These are phyloP conservation scores for Bocquillonia castaneifolia DNA, from an alignment of 441 rosid species.

Conservation along the genomic window DNA sequence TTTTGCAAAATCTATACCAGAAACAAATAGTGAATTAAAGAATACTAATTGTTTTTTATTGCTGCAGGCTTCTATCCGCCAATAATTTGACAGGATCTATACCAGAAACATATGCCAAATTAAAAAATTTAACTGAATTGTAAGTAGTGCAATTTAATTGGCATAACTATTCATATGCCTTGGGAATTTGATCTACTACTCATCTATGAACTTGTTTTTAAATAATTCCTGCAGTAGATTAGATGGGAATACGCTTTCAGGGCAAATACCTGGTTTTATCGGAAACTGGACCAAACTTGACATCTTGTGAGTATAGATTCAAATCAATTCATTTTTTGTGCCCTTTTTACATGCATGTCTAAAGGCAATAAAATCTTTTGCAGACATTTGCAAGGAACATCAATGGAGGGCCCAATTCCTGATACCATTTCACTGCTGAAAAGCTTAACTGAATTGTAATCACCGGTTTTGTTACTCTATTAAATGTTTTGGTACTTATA, in stretches of 20 bases:
- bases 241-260: slow-evolving; percentile 69
- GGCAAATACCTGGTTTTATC: slow-evolving; percentile 70
- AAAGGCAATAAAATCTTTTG: not conserved
- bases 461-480: not conserved
- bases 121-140: slow-evolving; percentile 67
- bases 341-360: not conserved
- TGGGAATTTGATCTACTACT: not conserved
- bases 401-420: slow-evolving; percentile 85
- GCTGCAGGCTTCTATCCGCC: slow-evolving; percentile 47
- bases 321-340: not conserved
- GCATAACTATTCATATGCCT: not conserved
- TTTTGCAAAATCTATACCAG: too few species aligned
- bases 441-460: slow-evolving; percentile 54
- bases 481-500: too few species aligned
- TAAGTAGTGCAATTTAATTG: slow-evolving; percentile 32
- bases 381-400: slow-evolving; percentile 77
- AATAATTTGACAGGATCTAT: slow-evolving; percentile 66
- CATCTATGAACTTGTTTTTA: slow-evolving; percentile 11
- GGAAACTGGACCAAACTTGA: slow-evolving; percentile 67
- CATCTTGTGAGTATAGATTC: slow-evolving; percentile 46
- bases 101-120: slow-evolving; percentile 54
- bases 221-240: slow-evolving; percentile 48
- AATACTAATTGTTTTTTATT: not conserved
- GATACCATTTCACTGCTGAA: slow-evolving; percentile 45
- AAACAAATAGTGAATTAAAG: not conserved